Conservation (phyloP, 1,284 basidiomycete species). For the Coniferiporia sulphurascens region DNA sequence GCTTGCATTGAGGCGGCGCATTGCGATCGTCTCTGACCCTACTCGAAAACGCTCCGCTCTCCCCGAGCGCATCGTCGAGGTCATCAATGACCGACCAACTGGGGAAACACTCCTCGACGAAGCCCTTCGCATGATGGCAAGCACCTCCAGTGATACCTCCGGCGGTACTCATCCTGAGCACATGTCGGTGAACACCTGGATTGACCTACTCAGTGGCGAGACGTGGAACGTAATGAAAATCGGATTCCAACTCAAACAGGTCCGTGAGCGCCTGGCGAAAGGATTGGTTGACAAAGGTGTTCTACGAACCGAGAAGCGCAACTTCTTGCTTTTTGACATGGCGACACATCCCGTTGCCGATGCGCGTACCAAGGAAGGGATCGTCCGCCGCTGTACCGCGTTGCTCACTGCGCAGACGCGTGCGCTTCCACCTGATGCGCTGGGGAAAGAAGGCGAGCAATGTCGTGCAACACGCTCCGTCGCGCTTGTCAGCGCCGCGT, state of each 20-base stretch:
- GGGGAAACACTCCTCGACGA: constrained; percentile 96
- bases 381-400: constrained; percentile 70
- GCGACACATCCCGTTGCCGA: constrained; percentile 95
- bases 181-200: constrained; percentile 89
- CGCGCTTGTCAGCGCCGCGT: constrained; percentile 81
- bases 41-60: constrained; percentile 73
- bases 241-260: constrained; percentile 95
- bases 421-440: constrained; percentile 67
- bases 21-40: constrained; percentile 84
- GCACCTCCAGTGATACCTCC: constrained; percentile 13
- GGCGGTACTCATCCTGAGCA: constrained; percentile 30
- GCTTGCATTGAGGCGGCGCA: constrained; percentile 84
- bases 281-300: constrained; percentile 96
- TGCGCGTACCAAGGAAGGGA: constrained; percentile 80
- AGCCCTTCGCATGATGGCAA: constrained; percentile 88
- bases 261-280: constrained; percentile 94
- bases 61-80: constrained; percentile 83
- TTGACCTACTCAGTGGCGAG: constrained; percentile 90
- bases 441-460: constrained; percentile 75
- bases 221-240: constrained; percentile 99
- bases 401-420: constrained; percentile 82
- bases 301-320: constrained; percentile 94
- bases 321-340: constrained; percentile 98
- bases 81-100: constrained; percentile 85
- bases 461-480: constrained; percentile 80